Conservation (phyloP, 495 filamentous ascomycete genomes). For the Penicillium cataractarum region DNA sequence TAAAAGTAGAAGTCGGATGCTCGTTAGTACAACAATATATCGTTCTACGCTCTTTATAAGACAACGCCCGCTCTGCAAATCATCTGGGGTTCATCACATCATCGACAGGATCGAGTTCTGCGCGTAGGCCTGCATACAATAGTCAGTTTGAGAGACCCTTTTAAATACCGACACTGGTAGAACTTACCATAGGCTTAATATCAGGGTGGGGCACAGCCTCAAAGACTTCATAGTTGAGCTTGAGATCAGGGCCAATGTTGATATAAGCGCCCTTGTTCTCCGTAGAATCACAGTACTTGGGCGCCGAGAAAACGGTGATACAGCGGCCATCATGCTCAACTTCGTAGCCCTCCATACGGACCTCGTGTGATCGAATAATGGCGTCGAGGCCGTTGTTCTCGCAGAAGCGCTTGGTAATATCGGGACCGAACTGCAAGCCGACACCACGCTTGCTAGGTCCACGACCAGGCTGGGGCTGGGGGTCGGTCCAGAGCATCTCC, state of each 20-base stretch:
- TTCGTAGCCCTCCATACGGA: conserved; percentile 96
- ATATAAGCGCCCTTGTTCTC: conserved; percentile 99
- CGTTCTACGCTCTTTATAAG: conserved; percentile 27
- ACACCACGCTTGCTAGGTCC: conserved; percentile 97
- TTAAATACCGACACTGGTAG: neutral
- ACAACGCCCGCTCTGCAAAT: conserved; percentile 32
- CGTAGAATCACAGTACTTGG: conserved; percentile 95
- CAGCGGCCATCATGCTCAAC: conserved; percentile 96
- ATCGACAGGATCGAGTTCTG: conserved; percentile 76
- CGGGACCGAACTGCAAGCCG: conserved; percentile 93
- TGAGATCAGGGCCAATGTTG: conserved; percentile 90
- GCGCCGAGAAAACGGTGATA: conserved; percentile 99
- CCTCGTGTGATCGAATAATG: conserved; percentile 95
- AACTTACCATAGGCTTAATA: conserved; percentile 88
- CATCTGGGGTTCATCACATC: conserved; percentile 48
- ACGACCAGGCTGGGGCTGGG: conserved; percentile 80
- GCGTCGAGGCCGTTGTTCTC: conserved; percentile 93
- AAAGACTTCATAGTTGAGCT: conserved; percentile 88
- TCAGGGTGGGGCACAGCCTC: conserved; percentile 95
- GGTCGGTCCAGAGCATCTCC: conserved; percentile 99
- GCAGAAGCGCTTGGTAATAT: conserved; percentile 96
- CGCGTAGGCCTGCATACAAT: conserved; percentile 66
- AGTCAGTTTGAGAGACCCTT: conserved; percentile 30
- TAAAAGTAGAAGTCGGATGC: conserved; percentile 3
- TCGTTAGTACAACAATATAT: conserved; percentile 21